Evolutionary conservation across 2,329 filamentous ascomycete species (phyloP).

Genomic region (Cladophialophora yegresii): DNA sequence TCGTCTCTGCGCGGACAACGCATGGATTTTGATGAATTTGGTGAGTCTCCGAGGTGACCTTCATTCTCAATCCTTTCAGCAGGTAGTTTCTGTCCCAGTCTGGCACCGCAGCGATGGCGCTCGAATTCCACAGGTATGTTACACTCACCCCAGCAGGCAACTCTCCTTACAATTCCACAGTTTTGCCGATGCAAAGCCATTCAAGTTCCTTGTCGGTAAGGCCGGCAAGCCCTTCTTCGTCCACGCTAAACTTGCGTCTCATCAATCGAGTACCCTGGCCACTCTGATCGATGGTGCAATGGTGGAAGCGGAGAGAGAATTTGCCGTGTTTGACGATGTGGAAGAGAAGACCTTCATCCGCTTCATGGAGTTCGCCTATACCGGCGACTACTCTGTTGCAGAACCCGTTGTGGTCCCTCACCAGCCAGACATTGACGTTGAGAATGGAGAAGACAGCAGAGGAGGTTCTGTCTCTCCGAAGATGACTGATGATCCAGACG

Average conservation of each 20-base stretch:
- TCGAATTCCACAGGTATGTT: slow-evolving; percentile 17
- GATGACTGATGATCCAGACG: neutral
- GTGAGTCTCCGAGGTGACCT: neutral
- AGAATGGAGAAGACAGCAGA: neutral
- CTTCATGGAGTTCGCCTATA: slow-evolving; percentile 36
- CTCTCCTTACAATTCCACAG: slow-evolving; percentile 17
- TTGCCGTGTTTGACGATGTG: slow-evolving; percentile 28
- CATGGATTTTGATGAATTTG: neutral
- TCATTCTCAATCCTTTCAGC: neutral
- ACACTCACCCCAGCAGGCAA: neutral
- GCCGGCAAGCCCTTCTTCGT: slow-evolving; percentile 29
- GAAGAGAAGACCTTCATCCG: slow-evolving; percentile 34
- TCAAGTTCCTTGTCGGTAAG: slow-evolving; percentile 29
- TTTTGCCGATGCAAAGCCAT: slow-evolving; percentile 32
- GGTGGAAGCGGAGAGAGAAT: slow-evolving; percentile 25
- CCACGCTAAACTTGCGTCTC: slow-evolving; percentile 31
- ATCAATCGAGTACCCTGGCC: slow-evolving; percentile 29
- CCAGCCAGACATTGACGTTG: neutral
- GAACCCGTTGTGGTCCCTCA: neutral
- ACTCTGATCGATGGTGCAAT: slow-evolving; percentile 29
- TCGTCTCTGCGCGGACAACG: neutral
- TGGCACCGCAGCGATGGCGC: slow-evolving; percentile 14
- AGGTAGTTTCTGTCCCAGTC: neutral
- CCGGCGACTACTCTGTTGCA: slow-evolving; percentile 30
- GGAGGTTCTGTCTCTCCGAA: neutral